Evolutionary conservation across 139 green algal species (phyloP), one percentile per base, ranked within the genome.

Genomic region (Monoraphidium neglectum): DNA sequence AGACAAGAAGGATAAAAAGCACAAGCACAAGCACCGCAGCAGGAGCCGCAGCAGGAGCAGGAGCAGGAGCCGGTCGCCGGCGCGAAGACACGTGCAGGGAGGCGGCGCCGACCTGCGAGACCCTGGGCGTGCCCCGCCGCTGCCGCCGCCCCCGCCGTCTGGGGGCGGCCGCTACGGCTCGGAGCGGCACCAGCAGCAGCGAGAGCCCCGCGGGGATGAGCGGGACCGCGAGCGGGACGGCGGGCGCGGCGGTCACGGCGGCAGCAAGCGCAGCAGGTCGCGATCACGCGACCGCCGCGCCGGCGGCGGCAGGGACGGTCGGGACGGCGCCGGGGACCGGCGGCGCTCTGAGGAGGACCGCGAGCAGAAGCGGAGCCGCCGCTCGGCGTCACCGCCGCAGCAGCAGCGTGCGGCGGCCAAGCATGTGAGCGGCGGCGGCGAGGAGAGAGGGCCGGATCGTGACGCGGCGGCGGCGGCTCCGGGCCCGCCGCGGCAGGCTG

Each of bases 1-100:
- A 49, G 68, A 86, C 0, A 86, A 90, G 35, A 88, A 92, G 60
- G 74, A 87, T 4, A 83, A 86, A 77, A 90, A 89, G 70, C 49
- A 90, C 3, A 83, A 82, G 36, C 73, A 82, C 38, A 74, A 77
- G 40, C 43, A 83, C n/a, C 35, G 56, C 54, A 68, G 36, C 21
- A 12, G 51, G 37, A 70, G 54, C 37, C 6, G 66, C 0, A 75
- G 64, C 53, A 24, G 30, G 13, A 76, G 70, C 70, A 59, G 71
- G n/a, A 77, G 71, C 57, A 60, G 71, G 57, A 35, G 35, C 23
- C 28, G 57, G 28, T 26, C 36, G 53, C 5, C 16, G 70, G 36
- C 12, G 6, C 24, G 23, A 15, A 26, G 35, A 67, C n/a, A 24
- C 40, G 30, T 30, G 59, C 30, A 28, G 46, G 37, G 30, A 30